Base-by-base conservation (phyloP, 208 protist genomes). In the Wallacemonas collosoma region DNA sequence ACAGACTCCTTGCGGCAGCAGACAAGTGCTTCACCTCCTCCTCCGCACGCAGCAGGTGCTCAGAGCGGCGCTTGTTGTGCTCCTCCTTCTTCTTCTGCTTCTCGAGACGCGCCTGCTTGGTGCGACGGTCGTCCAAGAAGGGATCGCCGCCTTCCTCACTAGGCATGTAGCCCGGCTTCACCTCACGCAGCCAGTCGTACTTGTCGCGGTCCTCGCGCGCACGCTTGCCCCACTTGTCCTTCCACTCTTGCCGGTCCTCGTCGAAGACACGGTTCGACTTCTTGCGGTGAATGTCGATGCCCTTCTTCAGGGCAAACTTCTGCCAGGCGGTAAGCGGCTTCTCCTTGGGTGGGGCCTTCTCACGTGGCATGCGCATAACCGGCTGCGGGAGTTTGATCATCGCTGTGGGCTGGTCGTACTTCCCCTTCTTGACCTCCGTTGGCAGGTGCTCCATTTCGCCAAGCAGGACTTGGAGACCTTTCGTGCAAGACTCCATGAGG, bases 261-360 rank as follows among this genome's bases (percentile, higher is more conserved):
- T 98, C 91, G 64, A 93, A 98, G 51, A 95, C 89, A 62, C 87
- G 82, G 76, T 95, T 96, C 15, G 69, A 63, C 85, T 96, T 95
- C 83, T 98, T 98, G 55, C 85, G 77, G 63, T 95, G 85, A 61
- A 93, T 89, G 68, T 93, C 91, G 63, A 98, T 97, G 50, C 94
- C 94, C 82, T 98, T 98, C 85, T 98, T 95, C 12, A 96, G 65
- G 6, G 88, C 88, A 74, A 97, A 98, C 83, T 97, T 94, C 80
- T 98, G 87, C 94, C 94, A 98, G 60, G 91, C 89, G 12, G 92
- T 98, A 50, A 95, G 87, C 39, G 89, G 89, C 77, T 98, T 97
- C 70, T 79, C 75, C 81, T 85, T 90, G 17, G 91, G 91, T 66
- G 90, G 88, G 57, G 94, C 89, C 90, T 98, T 98, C 83, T 98